phyloP scores from a whole-genome alignment of 331 rosid genomes.

The Cydonia oblonga region DNA sequence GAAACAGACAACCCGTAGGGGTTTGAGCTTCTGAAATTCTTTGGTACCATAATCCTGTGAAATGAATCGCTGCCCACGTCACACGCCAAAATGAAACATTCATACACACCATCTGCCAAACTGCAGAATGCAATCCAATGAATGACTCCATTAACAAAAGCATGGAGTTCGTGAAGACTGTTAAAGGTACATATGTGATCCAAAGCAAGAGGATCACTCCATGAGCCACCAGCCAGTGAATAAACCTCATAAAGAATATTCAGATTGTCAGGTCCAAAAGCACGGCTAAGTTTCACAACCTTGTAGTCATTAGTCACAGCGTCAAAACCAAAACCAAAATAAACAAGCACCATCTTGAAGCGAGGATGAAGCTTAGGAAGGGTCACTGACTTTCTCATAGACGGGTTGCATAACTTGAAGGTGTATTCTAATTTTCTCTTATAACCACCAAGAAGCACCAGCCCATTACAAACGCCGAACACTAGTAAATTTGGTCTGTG shows the following conservation, averaged over 20 bases:
- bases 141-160: no score
- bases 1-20: neutral
- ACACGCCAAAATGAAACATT: no score
- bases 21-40: no score
- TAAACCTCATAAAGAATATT: slow-evolving; percentile 11
- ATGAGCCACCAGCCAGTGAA: slow-evolving; percentile 15
- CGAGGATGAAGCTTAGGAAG: slow-evolving; percentile 1
- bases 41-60: no score
- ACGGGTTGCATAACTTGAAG: slow-evolving; percentile 18
- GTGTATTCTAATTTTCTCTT: neutral
- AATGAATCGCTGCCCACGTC: no score
- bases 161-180: no score
- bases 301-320: slow-evolving; percentile 4
- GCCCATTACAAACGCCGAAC: slow-evolving; percentile 13
- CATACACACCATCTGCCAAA: no score
- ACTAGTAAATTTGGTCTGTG: neutral
- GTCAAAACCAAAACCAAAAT: slow-evolving; percentile 17
- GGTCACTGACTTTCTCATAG: slow-evolving; percentile 1
- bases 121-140: fast-evolving
- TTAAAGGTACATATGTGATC: neutral
- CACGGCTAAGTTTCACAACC: slow-evolving; percentile 5
- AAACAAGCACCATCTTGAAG: neutral
- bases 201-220: slow-evolving; percentile 1
- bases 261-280: neutral
- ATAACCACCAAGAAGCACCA: neutral